Evolutionary conservation across 202 grass and related monocot species (phyloP), one percentile per base, ranked within the genome.

Genomic region (Sporobolus alterniflorus): DNA sequence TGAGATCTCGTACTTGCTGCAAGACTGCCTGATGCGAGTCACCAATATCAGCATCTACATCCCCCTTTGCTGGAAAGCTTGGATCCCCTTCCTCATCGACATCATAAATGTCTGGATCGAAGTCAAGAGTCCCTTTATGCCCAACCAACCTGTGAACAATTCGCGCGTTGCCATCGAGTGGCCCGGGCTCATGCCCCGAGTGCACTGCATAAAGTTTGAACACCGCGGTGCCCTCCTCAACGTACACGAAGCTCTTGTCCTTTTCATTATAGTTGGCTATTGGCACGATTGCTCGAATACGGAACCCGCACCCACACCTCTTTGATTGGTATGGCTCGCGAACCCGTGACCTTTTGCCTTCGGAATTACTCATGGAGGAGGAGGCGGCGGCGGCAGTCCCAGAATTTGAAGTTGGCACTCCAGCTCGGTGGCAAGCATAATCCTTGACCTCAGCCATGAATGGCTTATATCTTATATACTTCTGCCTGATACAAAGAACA

Each of bases 381-480:
- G 83, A 77, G 44, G 88, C 56, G 33, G 92, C 85, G 1, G 54
- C 51, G 43, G 55, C 71, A 52, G 13, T 90, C 18, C 73, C 75
- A n/a, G 63, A 68, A 59, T 72, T 88, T 51, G 96, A 92, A 20
- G 91, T 91, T 8, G 96, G 96, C 74, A 90, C 83, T 52, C 96
- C 96, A 55, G 96, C 96, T 55, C 96, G 93, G 34, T 99, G 93
- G 76, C 96, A 99, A 0, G 96, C 96, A 81, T 99, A 99, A 89
- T 99, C 96, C 81, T 99, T 99, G 60, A 99, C 96, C 71, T 99
- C 96, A 11, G 96, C 96, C 91, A 96, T 94, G 82, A 99, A 96
- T 0, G 96, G 96, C 83, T 99, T 99, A 80, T 94, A 94, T 82
- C 96, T 86, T 80, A 99, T 99, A 74, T 99, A 99, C 74, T 99